Percentiles rank a stretch among this genome's conserved stretches.
These are phyloP conservation scores for Colletotrichum kahawae DNA, from an alignment of 2,329 filamentous ascomycete species.

Conservation along the genomic window DNA sequence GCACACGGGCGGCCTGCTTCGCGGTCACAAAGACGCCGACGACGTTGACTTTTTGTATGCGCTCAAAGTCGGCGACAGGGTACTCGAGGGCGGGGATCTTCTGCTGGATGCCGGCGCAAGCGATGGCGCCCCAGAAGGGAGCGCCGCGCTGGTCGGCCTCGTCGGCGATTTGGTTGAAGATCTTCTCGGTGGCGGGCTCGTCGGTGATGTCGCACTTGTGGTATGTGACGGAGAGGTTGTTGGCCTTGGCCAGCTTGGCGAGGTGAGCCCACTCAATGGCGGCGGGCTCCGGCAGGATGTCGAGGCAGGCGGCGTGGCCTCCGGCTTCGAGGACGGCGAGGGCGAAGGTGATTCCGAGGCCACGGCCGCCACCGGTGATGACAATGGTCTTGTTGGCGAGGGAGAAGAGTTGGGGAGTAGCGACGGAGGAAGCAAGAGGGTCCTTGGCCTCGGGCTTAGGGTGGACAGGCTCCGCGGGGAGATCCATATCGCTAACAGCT, in stretches of 20 bases:
- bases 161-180: conserved; percentile 40
- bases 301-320: conserved; percentile 53
- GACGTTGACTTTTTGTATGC: conserved; percentile 73
- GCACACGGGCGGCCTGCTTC: conserved; percentile 68
- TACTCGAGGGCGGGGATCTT: conserved; percentile 52
- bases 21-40: conserved; percentile 74
- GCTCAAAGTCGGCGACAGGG: conserved; percentile 63
- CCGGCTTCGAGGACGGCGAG: conserved; percentile 54
- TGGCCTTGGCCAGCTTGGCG: conserved; percentile 42
- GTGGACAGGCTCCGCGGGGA: conserved; percentile 27
- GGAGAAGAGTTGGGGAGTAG: conserved; percentile 44
- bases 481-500: conserved; percentile 33
- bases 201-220: conserved; percentile 51
- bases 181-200: conserved; percentile 40
- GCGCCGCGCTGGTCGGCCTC: conserved; percentile 34
- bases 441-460: conserved; percentile 32
- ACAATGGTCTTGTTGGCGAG: conserved; percentile 47
- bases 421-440: conserved; percentile 31
- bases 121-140: conserved; percentile 43
- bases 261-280: conserved; percentile 45
- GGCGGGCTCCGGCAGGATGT: conserved; percentile 44
- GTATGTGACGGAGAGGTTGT: conserved; percentile 41
- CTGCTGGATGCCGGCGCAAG: conserved; percentile 55
- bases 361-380: conserved; percentile 57
- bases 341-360: conserved; percentile 55